Base-by-base conservation (phyloP, 129 eudicot species). In the Smallanthus sonchifolius region DNA sequence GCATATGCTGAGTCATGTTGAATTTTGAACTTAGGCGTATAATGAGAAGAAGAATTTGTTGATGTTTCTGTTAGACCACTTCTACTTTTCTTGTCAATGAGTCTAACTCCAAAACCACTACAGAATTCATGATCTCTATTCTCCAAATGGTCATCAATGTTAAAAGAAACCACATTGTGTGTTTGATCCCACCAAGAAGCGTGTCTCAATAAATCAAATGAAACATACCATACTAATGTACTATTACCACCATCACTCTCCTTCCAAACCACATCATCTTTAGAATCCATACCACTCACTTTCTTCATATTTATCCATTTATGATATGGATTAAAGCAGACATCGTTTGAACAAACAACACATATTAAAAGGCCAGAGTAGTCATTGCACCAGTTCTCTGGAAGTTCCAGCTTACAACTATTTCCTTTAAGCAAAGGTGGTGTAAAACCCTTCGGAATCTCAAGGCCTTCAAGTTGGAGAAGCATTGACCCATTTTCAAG, bases 361-460 rank as follows among this genome's bases (percentile, higher is more conserved):
- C 71, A 66, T 3, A 66, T 15, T 64, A 64, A 64, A 48, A 64
- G 37, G 7, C 69, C 69, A n/a, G 14, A 64, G 16, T 15, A 64
- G 2, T 64, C 69, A 38, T 16, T 37, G 9, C 10, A 36, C 69
- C 69, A 64, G 0, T 64, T 64, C 32, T 43, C 16, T 43, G 71
- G 71, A 66, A 66, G 54, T 43, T 66, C 2, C 71, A 66, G 20
- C 19, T 5, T 20, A 4, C 16, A 40, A 42, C 55, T 19, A 0
- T 7, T 2, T 55, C 71, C 49, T n/a, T 24, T 16, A 63, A 36
- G 2, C 36, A 63, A 30, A 63, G 43, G 28, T 36, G 45, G 30
- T n/a, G 5, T 4, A 36, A 63, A 63, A 5, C 11, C 11, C 17
- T 36, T 60, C 11, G 66, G 42, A 30, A 32, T 32, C 42, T 30